Percentiles rank a stretch among this genome's conserved stretches.
phyloP scores from a whole-genome alignment of 371 early-diverging fungal genomes.

The Rhizomucor pusillus region DNA sequence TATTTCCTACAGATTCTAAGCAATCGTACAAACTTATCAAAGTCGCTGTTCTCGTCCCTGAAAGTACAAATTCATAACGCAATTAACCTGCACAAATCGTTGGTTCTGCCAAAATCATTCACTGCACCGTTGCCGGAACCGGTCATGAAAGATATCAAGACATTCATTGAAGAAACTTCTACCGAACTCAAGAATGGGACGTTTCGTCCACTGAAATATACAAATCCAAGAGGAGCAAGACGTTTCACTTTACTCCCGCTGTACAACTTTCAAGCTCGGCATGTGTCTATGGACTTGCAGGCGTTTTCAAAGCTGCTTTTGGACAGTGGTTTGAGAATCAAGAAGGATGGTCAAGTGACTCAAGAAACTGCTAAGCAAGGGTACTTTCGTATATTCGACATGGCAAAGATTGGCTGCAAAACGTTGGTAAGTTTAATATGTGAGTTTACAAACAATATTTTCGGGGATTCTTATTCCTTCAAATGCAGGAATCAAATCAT shows the following conservation, averaged over 20 bases:
- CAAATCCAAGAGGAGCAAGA: constrained; percentile 6
- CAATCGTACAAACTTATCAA: no score
- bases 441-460: background rate
- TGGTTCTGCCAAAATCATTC: no score
- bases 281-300: constrained; percentile 1
- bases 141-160: background rate
- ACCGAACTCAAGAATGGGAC: background rate
- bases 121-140: no score
- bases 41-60: no score
- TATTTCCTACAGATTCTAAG: no score
- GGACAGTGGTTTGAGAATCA: background rate
- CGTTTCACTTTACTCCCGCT: constrained; percentile 7
- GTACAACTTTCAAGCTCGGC: constrained; percentile 5
- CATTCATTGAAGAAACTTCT: background rate
- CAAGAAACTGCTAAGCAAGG: background rate
- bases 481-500: constrained; percentile 2
- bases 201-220: constrained; percentile 6
- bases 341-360: background rate
- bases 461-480: background rate
- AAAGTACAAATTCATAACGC: no score
- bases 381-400: constrained; percentile 2
- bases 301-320: background rate
- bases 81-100: no score
- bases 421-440: background rate
- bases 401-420: constrained; percentile 5